phyloP scores from a whole-genome alignment of 768 basidiomycete genomes.

The Termitomyces sp. region DNA sequence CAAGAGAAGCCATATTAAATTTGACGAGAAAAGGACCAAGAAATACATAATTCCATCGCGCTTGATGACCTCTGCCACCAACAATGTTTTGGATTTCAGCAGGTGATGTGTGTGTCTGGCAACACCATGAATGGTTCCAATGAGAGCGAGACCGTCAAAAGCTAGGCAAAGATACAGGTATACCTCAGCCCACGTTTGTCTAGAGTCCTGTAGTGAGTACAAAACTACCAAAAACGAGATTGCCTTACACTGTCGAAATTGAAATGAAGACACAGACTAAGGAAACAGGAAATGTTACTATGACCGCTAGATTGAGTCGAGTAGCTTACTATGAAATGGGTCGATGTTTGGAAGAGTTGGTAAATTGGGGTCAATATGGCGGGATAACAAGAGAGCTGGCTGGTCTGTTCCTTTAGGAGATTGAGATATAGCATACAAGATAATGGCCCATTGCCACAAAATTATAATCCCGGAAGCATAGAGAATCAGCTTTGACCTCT shows the following conservation, averaged over 20 bases:
- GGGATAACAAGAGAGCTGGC: slow-evolving; percentile 1
- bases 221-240: too few species aligned
- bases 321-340: neutral
- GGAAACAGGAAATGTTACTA: too few species aligned
- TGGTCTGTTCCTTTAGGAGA: slow-evolving; percentile 1
- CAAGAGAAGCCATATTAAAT: slow-evolving; percentile 19
- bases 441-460: slow-evolving; percentile 8
- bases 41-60: slow-evolving; percentile 21
- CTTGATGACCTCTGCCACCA: slow-evolving; percentile 14
- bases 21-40: slow-evolving; percentile 21
- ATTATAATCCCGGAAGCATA: neutral
- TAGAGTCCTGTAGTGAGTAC: too few species aligned
- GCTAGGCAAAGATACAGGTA: slow-evolving; percentile 18
- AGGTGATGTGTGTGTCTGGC: neutral
- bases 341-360: neutral
- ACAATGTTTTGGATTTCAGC: too few species aligned
- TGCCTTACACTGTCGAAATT: too few species aligned
- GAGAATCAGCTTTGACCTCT: neutral
- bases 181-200: neutral
- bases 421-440: slow-evolving; percentile 2
- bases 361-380: too few species aligned
- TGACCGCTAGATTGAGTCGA: too few species aligned
- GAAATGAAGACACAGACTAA: too few species aligned
- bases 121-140: slow-evolving; percentile 12
- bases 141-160: slow-evolving; percentile 20